Conservation (phyloP, 129 eudicot species). For the Pulicaria dysenterica region DNA sequence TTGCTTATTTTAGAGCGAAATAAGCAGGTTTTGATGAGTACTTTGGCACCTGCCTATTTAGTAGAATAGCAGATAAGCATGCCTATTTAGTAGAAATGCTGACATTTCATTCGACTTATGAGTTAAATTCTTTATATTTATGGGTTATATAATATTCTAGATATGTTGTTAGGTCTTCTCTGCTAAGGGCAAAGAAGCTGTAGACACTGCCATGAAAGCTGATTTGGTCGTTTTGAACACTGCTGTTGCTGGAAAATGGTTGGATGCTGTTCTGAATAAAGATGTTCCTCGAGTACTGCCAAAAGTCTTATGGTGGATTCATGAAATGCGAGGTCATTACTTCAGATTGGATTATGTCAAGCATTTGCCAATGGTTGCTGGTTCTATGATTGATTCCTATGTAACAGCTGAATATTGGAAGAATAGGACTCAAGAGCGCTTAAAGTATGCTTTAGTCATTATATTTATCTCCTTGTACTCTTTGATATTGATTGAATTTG, state of each 20-base stretch:
- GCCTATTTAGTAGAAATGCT: too few species aligned
- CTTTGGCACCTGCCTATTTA: too few species aligned
- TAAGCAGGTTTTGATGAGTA: too few species aligned
- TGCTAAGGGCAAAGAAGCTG: conserved; percentile 74
- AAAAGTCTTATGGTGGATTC: conserved; percentile 95
- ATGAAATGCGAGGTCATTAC: conserved; percentile 96
- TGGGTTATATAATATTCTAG: background rate
- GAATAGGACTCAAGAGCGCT: conserved; percentile 78
- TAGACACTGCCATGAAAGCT: conserved; percentile 72
- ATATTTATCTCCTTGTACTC: conserved; percentile 1
- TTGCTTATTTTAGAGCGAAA: too few species aligned
- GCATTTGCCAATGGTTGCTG: conserved; percentile 82
- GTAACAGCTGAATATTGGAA: conserved; percentile 90
- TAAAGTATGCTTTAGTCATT: conserved; percentile 51
- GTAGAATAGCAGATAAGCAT: too few species aligned
- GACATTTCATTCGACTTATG: too few species aligned
- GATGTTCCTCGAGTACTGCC: conserved; percentile 69
- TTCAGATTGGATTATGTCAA: conserved; percentile 80
- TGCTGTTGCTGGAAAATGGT: conserved; percentile 91
- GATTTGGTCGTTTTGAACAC: conserved; percentile 80
- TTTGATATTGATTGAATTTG: background rate
- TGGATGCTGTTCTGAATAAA: conserved; percentile 71
- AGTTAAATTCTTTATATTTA: background rate
- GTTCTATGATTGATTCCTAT: conserved; percentile 90
- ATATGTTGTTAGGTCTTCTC: conserved; percentile 46